These are phyloP conservation scores for Trametes sanguinea DNA, from an alignment of 768 basidiomycete genomes.

Conservation along the genomic window DNA sequence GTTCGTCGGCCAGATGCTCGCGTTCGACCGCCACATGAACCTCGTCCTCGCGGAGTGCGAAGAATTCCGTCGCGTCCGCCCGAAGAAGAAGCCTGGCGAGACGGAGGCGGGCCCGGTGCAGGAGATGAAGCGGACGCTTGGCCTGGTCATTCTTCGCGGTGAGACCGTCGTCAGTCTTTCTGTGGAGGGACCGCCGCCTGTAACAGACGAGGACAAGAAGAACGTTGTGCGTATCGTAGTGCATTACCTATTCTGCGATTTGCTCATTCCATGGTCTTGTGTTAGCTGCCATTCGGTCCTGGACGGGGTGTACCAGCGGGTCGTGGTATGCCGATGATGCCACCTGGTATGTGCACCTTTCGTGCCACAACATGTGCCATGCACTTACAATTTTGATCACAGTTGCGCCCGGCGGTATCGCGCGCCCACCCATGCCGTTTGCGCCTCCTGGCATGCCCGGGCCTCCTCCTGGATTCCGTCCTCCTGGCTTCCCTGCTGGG, in stretches of 20 bases:
- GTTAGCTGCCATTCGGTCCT: constrained; percentile 81
- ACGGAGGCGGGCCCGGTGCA: constrained; percentile 73
- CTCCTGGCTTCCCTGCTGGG: constrained; percentile 69
- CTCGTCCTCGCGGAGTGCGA: constrained; percentile 97
- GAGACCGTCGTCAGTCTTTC: constrained; percentile 94
- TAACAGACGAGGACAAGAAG: constrained; percentile 88
- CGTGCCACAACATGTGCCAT: neutral
- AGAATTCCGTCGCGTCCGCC: constrained; percentile 90
- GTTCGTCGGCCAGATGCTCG: constrained; percentile 97
- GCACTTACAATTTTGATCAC: constrained; percentile 12
- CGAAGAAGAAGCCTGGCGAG: constrained; percentile 88
- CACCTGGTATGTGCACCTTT: constrained; percentile 59
- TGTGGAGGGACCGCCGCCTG: constrained; percentile 94
- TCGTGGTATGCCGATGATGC: constrained; percentile 96
- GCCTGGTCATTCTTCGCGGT: constrained; percentile 95
- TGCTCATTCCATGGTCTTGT: constrained; percentile 21
- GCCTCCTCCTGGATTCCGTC: constrained; percentile 82
- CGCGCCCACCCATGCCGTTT: constrained; percentile 72
- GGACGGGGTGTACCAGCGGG: constrained; percentile 96
- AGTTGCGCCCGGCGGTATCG: constrained; percentile 63
- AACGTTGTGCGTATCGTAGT: constrained; percentile 55
- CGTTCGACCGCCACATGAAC: constrained; percentile 99
- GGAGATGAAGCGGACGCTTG: constrained; percentile 94
- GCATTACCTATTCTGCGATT: constrained; percentile 5
- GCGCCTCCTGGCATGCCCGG: constrained; percentile 80